Conservation (phyloP, 2,329 filamentous ascomycete genomes). For the Microsporum audouinii region DNA sequence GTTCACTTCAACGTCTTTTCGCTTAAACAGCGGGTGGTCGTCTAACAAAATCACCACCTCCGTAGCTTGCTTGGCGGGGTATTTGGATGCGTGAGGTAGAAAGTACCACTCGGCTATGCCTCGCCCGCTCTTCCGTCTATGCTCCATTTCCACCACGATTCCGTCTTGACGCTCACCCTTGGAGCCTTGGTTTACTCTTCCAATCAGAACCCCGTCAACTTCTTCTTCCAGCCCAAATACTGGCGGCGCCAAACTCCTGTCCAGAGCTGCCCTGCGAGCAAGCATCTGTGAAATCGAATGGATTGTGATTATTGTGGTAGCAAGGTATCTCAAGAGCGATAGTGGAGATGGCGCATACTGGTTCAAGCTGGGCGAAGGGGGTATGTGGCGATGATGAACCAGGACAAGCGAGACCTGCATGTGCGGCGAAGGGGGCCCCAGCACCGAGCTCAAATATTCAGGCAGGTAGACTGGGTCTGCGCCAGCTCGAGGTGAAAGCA, state of each 20-base stretch:
- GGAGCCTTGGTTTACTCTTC: slow-evolving; percentile 38
- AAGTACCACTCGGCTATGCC: slow-evolving; percentile 61
- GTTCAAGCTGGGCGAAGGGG: slow-evolving; percentile 35
- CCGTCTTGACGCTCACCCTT: slow-evolving; percentile 41
- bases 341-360: slow-evolving; percentile 54
- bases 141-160: slow-evolving; percentile 72
- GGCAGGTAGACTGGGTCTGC: slow-evolving; percentile 48
- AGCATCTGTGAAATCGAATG: slow-evolving; percentile 65
- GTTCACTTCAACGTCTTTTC: slow-evolving; percentile 34
- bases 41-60: slow-evolving; percentile 54
- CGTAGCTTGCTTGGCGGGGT: slow-evolving; percentile 37
- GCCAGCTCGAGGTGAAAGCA: slow-evolving; percentile 32
- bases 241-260: slow-evolving; percentile 64
- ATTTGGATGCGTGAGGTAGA: slow-evolving; percentile 38
- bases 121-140: slow-evolving; percentile 70
- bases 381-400: slow-evolving; percentile 73
- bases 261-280: slow-evolving; percentile 59
- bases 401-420: slow-evolving; percentile 56
- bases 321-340: slow-evolving; percentile 65
- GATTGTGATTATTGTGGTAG: slow-evolving; percentile 71
- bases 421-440: slow-evolving; percentile 41
- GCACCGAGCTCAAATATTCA: slow-evolving; percentile 57
- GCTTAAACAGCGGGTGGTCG: slow-evolving; percentile 61
- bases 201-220: slow-evolving; percentile 65
- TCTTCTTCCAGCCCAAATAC: slow-evolving; percentile 67